These are phyloP conservation scores for Cynanchum wilfordii DNA, from an alignment of 257 asterid genomes.

Conservation along the genomic window DNA sequence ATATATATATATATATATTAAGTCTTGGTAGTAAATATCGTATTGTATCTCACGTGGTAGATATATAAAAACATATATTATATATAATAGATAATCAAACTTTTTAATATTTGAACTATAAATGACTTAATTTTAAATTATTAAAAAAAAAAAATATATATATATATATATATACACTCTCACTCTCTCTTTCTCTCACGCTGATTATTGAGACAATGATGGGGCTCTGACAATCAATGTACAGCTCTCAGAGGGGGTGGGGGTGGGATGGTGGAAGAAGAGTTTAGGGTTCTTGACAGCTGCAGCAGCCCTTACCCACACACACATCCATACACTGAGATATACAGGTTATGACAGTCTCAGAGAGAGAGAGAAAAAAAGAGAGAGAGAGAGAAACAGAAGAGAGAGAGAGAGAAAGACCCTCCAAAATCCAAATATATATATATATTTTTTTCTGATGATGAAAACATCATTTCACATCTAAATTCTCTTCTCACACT, in stretches of 20 bases:
- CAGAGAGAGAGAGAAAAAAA: neutral
- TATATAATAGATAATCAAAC: too few species aligned
- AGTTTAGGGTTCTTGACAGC: constrained; percentile 9
- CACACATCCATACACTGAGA: constrained; percentile 3
- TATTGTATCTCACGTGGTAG: too few species aligned
- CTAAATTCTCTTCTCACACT: constrained; percentile 5
- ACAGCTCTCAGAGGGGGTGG: constrained; percentile 10
- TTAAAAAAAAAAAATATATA: too few species aligned
- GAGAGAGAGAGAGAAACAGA: neutral
- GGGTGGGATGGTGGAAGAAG: neutral
- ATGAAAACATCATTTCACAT: constrained; percentile 16
- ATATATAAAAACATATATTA: too few species aligned
- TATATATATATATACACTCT: too few species aligned
- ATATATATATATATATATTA: too few species aligned
- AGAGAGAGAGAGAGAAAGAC: neutral
- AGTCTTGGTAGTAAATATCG: too few species aligned
- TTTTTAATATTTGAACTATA: too few species aligned
- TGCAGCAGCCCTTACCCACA: constrained; percentile 18
- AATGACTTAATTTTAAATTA: too few species aligned
- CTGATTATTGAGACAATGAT: constrained; percentile 73
- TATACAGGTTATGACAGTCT: neutral
- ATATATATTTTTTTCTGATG: constrained; percentile 10
- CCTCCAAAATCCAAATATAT: constrained; percentile 14
- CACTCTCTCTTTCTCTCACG: constrained; percentile 18
- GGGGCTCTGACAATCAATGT: constrained; percentile 44